Evolutionary conservation across 805 yeast genomes (phyloP), one percentile per base, ranked within the genome.

Genomic region (Zygosaccharomyces rouxii): DNA sequence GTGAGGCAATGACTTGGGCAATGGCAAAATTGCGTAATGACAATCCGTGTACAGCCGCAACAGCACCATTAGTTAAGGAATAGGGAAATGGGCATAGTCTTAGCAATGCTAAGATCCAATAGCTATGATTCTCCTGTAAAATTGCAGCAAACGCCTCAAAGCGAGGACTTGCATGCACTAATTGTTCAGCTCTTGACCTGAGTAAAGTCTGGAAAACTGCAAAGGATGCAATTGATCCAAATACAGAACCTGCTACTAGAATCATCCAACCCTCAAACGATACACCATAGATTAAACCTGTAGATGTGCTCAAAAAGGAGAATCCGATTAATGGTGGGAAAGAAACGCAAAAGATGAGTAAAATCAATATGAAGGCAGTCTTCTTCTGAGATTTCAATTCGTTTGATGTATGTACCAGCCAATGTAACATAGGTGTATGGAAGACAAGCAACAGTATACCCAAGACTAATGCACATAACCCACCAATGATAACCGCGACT

Each of bases 311-410:
- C 16, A 86, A 65, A 18, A 83, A 74, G 4, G 92, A 77, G 68
- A 83, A 90, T 1, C 99, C 99, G 29, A 89, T 66, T 56, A 92
- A 54, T 1, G 98, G 99, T 1, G 99, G 98, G 71, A 92, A 90
- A 0, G 94, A 81, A 4, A 90, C 89, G 1, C 75, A 23, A 55
- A 84, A 77, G 3, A 89, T 67, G 40, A 83, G 63, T 3, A 66
- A 14, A 44, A 82, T 76, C 49, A 90, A 60, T 0, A 80, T 54
- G 3, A 74, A 50, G 10, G 70, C 67, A 0, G 84, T 80, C 35
- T 63, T 69, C 16, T 57, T 60, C 40, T 71, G 63, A 1, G 62
- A 60, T 25, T 60, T 55, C 71, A 82, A 73, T n/a, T 64, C 60
- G 43, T 79, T 75, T 0, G 87, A 73, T 3, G 74, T 48, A 0